phyloP scores from a whole-genome alignment of 768 basidiomycete genomes.

The Termitomyces eurrhizus region DNA sequence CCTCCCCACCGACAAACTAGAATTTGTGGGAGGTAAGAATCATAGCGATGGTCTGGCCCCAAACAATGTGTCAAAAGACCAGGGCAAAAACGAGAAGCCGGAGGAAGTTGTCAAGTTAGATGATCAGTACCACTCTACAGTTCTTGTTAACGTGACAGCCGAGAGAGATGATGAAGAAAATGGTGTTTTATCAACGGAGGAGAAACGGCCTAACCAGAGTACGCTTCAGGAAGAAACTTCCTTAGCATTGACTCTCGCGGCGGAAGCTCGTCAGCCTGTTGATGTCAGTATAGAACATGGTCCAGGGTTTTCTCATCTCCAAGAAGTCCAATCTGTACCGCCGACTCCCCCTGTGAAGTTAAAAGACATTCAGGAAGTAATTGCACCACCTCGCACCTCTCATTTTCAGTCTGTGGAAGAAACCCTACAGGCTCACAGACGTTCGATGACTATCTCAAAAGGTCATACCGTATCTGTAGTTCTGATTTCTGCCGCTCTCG shows the following conservation, averaged over 20 bases:
- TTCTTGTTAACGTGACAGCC: neutral
- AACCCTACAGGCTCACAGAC: slow-evolving; percentile 33
- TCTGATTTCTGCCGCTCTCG: slow-evolving; percentile 79
- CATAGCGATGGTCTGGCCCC: neutral
- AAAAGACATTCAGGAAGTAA: slow-evolving; percentile 2
- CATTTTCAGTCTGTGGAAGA: slow-evolving; percentile 4
- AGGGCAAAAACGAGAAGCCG: neutral
- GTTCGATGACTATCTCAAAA: slow-evolving; percentile 59
- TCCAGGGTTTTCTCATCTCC: neutral
- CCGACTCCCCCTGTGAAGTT: slow-evolving; percentile 16
- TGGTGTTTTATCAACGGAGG: neutral
- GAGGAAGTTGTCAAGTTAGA: neutral
- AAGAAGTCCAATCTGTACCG: slow-evolving; percentile 3
- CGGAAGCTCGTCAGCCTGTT: slow-evolving; percentile 1
- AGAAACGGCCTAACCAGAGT: neutral
- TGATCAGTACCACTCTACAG: neutral
- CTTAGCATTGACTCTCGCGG: neutral
- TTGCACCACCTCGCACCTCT: neutral
- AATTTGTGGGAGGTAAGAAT: neutral
- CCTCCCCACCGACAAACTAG: neutral
- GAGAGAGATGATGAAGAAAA: neutral
- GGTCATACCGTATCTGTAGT: slow-evolving; percentile 76
- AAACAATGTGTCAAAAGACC: neutral
- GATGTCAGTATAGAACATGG: neutral
- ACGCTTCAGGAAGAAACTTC: slow-evolving; percentile 2